Conservation (phyloP, 2,329 filamentous ascomycete genomes). For the Fusarium newnesense region DNA sequence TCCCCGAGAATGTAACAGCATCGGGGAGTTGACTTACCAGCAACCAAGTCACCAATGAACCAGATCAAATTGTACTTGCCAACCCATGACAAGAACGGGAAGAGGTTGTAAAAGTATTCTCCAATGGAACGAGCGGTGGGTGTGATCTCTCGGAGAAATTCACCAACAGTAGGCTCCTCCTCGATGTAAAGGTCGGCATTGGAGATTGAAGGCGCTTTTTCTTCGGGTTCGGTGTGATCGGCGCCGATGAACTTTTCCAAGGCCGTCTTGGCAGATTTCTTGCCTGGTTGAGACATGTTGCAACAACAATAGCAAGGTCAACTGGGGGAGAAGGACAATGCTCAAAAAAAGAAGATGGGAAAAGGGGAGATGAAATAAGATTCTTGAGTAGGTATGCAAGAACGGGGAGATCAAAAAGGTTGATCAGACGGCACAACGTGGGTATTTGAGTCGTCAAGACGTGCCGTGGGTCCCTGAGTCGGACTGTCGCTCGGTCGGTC, state of each 20-base stretch:
- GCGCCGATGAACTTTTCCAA: constrained; percentile 48
- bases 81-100: constrained; percentile 62
- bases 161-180: constrained; percentile 54
- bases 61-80: constrained; percentile 61
- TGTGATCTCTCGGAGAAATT: constrained; percentile 53
- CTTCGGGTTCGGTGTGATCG: constrained; percentile 46
- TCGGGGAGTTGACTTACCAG: constrained; percentile 47
- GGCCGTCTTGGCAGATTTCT: constrained; percentile 38
- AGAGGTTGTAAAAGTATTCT: constrained; percentile 54
- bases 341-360: background rate
- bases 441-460: constrained; percentile 28
- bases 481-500: constrained; percentile 45
- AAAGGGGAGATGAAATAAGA: background rate
- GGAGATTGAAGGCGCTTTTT: constrained; percentile 49
- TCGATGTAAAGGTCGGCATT: constrained; percentile 54
- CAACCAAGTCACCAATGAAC: constrained; percentile 59
- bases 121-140: constrained; percentile 47
- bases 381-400: constrained; percentile 3
- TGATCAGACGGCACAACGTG: constrained; percentile 18
- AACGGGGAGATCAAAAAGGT: constrained; percentile 28
- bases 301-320: background rate
- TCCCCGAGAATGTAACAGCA: background rate
- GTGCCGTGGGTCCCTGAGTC: constrained; percentile 24
- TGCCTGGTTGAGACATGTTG: constrained; percentile 35
- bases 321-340: background rate